Evolutionary conservation across 2,329 filamentous ascomycete genomes (phyloP).

Genomic region (Colletotrichum musae): DNA sequence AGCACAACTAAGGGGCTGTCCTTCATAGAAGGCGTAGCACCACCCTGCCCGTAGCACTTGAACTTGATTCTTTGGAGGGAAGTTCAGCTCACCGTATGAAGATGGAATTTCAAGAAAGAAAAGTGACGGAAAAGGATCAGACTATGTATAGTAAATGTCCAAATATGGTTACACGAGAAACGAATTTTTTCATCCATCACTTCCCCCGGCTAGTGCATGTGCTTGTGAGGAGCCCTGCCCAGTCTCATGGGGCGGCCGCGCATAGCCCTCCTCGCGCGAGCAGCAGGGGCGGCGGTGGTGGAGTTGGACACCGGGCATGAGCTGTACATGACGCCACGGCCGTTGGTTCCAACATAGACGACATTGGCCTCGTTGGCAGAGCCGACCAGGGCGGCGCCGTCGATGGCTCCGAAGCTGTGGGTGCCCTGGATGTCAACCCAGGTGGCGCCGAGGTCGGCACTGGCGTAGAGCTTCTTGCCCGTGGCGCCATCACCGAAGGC

Average conservation of each 20-base stretch:
- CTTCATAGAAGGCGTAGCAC: too few species aligned
- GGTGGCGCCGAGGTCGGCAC: conserved; percentile 56
- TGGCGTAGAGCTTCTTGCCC: conserved; percentile 62
- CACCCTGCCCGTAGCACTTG: too few species aligned
- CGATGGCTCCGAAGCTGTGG: conserved; percentile 61
- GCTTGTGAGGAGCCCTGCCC: conserved; percentile 3
- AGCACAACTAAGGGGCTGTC: too few species aligned
- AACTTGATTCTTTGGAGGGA: too few species aligned
- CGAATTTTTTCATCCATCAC: background rate
- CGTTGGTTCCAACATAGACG: conserved; percentile 67
- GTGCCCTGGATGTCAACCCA: conserved; percentile 64
- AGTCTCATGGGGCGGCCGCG: conserved; percentile 20
- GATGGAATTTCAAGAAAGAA: background rate
- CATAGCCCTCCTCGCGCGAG: background rate
- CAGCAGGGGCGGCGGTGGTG: background rate
- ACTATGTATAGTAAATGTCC: background rate
- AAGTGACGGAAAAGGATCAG: background rate
- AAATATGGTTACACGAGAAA: conserved; percentile 1
- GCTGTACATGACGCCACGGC: conserved; percentile 59
- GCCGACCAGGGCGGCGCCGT: conserved; percentile 57
- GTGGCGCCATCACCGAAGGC: conserved; percentile 60
- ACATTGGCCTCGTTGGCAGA: conserved; percentile 61
- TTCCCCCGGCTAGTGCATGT: conserved; percentile 1
- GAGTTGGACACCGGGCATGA: conserved; percentile 27
- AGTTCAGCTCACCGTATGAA: too few species aligned